phyloP scores from a whole-genome alignment of 140 eudicot genomes.

The Senecio squalidus region DNA sequence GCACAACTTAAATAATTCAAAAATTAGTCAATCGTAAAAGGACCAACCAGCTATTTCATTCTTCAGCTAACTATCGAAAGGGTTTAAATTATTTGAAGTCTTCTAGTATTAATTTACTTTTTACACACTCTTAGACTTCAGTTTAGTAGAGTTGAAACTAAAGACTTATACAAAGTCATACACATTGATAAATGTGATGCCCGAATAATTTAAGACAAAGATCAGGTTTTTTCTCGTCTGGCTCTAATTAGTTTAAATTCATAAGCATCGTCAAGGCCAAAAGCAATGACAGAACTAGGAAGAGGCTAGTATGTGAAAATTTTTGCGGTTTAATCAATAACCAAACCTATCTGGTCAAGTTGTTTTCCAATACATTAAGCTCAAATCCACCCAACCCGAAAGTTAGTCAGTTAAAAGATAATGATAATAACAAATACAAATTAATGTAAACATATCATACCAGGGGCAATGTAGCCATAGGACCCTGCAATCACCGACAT shows the following conservation, averaged over 20 bases:
- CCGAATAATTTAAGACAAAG: background rate
- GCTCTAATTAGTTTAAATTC: no score
- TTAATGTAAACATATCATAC: conserved; percentile 28
- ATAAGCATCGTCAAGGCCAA: no score
- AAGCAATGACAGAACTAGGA: no score
- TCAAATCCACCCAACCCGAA: no score
- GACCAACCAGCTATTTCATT: background rate
- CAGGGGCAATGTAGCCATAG: conserved; percentile 96
- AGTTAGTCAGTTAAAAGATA: no score
- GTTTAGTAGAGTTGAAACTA: background rate
- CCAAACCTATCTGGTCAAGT: no score
- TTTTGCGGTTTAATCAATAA: no score
- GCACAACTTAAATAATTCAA: background rate
- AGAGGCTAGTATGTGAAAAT: no score
- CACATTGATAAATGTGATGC: background rate
- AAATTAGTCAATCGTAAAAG: background rate
- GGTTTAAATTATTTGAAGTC: background rate
- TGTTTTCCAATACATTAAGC: no score
- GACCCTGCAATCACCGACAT: conserved; percentile 99
- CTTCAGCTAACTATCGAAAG: background rate
- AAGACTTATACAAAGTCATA: background rate
- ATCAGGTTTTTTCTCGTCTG: background rate
- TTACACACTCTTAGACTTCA: no score
- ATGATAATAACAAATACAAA: no score
- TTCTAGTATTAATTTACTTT: no score